Conservation (phyloP, 108 stramenopile genomes). For the Discostella stelligeroides region DNA sequence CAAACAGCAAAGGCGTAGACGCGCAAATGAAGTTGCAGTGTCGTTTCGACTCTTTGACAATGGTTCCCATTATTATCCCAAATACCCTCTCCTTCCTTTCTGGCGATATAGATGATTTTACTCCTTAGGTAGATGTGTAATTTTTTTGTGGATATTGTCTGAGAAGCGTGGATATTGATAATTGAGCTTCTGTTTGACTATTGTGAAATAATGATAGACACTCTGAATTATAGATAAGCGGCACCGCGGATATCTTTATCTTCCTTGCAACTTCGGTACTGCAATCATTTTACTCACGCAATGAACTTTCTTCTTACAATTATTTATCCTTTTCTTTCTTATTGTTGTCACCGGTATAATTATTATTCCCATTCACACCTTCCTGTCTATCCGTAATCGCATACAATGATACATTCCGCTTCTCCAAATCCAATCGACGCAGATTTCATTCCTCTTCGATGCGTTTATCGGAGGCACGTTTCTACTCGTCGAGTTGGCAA, state of each 20-base stretch:
- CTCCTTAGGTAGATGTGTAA: too few relatives aligned
- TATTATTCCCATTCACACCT: slow-evolving; percentile 31
- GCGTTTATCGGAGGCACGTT: slow-evolving; percentile 61
- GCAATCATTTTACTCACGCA: too few relatives aligned
- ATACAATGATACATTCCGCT: slow-evolving; percentile 77
- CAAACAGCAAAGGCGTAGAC: not conserved
- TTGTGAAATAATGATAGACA: too few relatives aligned
- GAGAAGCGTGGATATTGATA: too few relatives aligned
- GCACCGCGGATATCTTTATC: too few relatives aligned
- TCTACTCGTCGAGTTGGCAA: slow-evolving; percentile 85
- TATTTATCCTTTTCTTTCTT: too few relatives aligned
- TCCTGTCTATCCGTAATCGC: slow-evolving; percentile 68
- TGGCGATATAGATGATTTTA: not conserved
- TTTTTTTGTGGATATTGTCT: too few relatives aligned
- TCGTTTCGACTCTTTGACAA: not conserved
- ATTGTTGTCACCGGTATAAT: not conserved
- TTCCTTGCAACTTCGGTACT: too few relatives aligned
- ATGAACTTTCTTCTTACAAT: too few relatives aligned
- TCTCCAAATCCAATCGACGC: slow-evolving; percentile 65
- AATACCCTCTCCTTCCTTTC: not conserved
- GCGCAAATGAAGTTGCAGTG: not conserved
- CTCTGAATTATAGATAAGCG: too few relatives aligned
- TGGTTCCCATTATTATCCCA: not conserved
- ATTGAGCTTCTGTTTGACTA: too few relatives aligned
- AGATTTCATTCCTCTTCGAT: slow-evolving; percentile 80